A percentile compares a stretch with the other conserved stretches of the same genome.
These are phyloP conservation scores for Avena atlantica DNA, from an alignment of 176 grass and related monocot genomes.

Conservation along the genomic window DNA sequence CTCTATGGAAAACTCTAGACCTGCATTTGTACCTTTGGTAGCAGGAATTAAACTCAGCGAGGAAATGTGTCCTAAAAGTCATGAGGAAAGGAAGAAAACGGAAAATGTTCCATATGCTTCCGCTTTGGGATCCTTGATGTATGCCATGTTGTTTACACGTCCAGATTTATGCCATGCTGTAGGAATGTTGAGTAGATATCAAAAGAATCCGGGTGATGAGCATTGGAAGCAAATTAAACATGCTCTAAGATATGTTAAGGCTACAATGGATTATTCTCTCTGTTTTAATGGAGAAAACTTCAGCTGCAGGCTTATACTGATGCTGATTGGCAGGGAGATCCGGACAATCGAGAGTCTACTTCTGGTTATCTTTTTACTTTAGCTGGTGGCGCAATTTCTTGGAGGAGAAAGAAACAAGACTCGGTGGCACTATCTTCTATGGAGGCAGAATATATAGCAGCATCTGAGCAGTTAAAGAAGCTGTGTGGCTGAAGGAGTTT, in stretches of 20 bases:
- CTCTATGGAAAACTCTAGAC: not conserved
- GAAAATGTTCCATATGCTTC: not conserved
- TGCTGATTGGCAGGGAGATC: not conserved
- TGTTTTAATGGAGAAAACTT: too few species aligned
- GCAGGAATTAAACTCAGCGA: not conserved
- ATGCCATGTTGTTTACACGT: too few species aligned
- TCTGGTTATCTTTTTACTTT: too few species aligned
- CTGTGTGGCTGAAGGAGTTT: not conserved
- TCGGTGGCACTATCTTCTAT: not conserved
- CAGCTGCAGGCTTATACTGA: not conserved
- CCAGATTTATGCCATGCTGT: too few species aligned
- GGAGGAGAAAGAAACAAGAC: not conserved
- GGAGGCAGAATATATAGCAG: not conserved
- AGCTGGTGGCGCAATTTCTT: not conserved
- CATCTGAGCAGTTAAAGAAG: not conserved
- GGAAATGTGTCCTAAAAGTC: not conserved
- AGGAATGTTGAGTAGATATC: too few species aligned
- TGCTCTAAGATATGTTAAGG: too few species aligned
- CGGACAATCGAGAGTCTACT: too few species aligned
- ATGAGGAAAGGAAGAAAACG: not conserved
- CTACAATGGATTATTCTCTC: too few species aligned
- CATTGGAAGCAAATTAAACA: too few species aligned
- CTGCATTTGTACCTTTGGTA: not conserved
- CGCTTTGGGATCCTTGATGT: not conserved
- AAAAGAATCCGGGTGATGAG: too few species aligned